Base-by-base conservation (phyloP, 2,329 filamentous ascomycete genomes). In the Colletotrichum filicis region DNA sequence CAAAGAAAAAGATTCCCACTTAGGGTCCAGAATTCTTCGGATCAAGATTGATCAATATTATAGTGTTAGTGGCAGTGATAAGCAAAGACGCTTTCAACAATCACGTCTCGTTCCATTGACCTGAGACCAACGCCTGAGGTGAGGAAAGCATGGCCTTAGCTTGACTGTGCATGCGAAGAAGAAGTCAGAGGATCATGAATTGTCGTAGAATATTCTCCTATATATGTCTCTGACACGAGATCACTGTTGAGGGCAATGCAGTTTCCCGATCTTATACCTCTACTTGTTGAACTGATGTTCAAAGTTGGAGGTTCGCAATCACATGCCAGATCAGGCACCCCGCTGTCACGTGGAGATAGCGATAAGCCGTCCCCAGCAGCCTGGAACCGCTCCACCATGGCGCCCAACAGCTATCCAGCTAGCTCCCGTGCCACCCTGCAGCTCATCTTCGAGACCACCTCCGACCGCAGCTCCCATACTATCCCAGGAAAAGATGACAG, bases 261-360 rank as follows among this genome's bases (percentile, higher is more conserved):
- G 7, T 49, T n/a, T 22, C 42, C 8, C 7, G 8, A 9, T 16
- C 42, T 19, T 19, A 19, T 22, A 4, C 5, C 42, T n/a, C 8
- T n/a, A 8, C 19, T 6, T 49, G 8, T 49, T 49, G 42, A 49
- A 4, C 42, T 49, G 42, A 19, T 49, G 19, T 49, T 19, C 42
- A 19, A 56, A 56, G 24, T 30, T 46, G 28, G 26, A 63, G 61
- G 30, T 64, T 35, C 11, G n/a, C 22, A 9, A 49, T 65, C 71
- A 73, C 71, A 73, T 73, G 71, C 71, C 53, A 57, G 19, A 68
- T 65, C 73, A 72, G 22, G 32, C n/a, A 12, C 64, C 28, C 32
- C 49, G 30, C 52, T 24, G 30, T 75, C 74, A 75, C 74, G 74
- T 75, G 74, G 22, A 0, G 68, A 75, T 75, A 73, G 26, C 64